Evolutionary conservation across 2,329 filamentous ascomycete genomes (phyloP), one percentile per base, ranked within the genome.

Genomic region (Xylariaceae sp.): DNA sequence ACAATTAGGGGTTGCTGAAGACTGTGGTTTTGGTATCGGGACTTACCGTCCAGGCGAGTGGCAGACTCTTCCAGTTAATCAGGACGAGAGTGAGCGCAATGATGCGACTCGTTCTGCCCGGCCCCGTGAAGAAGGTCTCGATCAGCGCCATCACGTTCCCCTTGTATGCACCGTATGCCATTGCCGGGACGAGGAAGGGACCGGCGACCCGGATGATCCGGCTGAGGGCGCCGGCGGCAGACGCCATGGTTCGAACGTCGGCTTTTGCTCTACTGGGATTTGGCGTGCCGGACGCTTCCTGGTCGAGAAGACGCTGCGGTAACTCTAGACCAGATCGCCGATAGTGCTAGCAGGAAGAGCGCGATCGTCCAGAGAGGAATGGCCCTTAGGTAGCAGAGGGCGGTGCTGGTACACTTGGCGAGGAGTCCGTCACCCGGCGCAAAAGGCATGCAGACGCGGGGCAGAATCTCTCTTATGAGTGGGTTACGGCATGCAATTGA

Each of bases 31-130:
- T 34, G 30, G 37, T 17, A 56, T 23, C n/a, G 30, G 52, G 7
- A 74, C 85, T 57, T 80, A 89, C 86, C 66, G 90, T 90, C 89
- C 89, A 93, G 8, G 84, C 82, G 48, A 90, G 80, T 0, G 89
- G 89, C 61, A 92, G 69, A 61, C 82, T 88, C 79, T 93, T 93
- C 75, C 87, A 78, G 72, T 92, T 93, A 49, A 83, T 67, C 6
- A 87, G 52, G 10, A 83, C 77, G 58, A 88, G 82, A 10, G 82
- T 54, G 11, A 87, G 67, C 60, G 83, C 71, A 58, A 82, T 55
- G 58, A 85, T 76, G 3, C 82, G 78, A 63, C 77, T 81, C 4
- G 75, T 78, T 55, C 80, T 75, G 2, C 82, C 82, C 0, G 82
- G 81, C 0, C 82, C 82, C 0, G 79, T 82, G 60, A 81, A 71